phyloP scores from a whole-genome alignment of 2,329 filamentous ascomycete genomes.

The Calycina herbarum region DNA sequence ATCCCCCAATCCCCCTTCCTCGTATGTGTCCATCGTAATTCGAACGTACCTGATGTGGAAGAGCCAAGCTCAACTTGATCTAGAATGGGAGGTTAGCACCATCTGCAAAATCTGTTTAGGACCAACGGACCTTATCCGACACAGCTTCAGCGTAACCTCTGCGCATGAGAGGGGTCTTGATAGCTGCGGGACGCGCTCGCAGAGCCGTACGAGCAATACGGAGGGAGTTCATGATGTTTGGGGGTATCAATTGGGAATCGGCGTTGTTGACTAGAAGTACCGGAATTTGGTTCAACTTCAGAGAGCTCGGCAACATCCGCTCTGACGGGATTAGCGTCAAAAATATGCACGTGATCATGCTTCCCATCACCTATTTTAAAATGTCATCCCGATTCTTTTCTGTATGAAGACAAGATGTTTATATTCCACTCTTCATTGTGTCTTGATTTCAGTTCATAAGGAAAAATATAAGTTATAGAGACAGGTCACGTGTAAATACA shows the following conservation, averaged over 20 bases:
- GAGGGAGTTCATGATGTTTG: constrained; percentile 83
- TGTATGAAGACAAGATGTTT: no score
- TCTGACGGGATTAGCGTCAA: neutral
- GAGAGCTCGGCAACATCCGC: neutral
- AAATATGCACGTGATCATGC: neutral
- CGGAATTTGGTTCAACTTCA: constrained; percentile 20
- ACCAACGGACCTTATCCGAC: constrained; percentile 68
- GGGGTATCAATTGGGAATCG: constrained; percentile 43
- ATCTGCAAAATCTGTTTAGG: constrained; percentile 28
- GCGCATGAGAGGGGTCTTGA: constrained; percentile 76
- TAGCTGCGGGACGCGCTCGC: constrained; percentile 74
- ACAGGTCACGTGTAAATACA: no score
- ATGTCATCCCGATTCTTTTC: no score
- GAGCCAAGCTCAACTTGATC: constrained; percentile 97
- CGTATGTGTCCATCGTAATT: constrained; percentile 14
- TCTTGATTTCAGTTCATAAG: no score
- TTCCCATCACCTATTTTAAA: no score
- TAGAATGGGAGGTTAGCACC: constrained; percentile 40
- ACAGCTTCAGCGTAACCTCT: constrained; percentile 89
- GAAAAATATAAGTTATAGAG: no score
- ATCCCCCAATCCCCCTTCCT: constrained; percentile 3
- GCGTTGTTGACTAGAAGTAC: constrained; percentile 36
- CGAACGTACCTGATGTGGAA: constrained; percentile 91
- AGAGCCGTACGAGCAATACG: constrained; percentile 89
- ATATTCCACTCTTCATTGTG: no score